Base-by-base conservation (phyloP, 108 stramenopile species). In the Nannochloropsis salina region DNA sequence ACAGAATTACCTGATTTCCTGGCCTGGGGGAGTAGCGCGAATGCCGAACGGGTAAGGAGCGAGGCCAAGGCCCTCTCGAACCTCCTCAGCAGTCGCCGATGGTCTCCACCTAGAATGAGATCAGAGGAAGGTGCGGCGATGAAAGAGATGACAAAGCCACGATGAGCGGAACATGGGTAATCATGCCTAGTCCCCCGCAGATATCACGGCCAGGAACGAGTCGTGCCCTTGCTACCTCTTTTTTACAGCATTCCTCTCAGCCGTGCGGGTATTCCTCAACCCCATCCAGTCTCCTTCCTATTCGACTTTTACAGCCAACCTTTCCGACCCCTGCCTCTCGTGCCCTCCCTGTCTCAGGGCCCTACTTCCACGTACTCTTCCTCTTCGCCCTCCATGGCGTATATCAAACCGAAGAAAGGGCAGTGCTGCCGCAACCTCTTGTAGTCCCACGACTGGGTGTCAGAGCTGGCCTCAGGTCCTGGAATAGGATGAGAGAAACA, bases 31-130 rank as follows among this genome's bases (percentile, higher is more conserved):
- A n/a, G 61, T 74, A n/a, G 61, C 61, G 20, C 61, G 15, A n/a
- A 74, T 74, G 61, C 61, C 61, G n/a, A 74, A 74, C 20, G 61
- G 61, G n/a, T n/a, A 74, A n/a, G 61, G 61, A 74, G 61, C 61
- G 20, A 74, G 61, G 2, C 61, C 61, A 3, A 74, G 61, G 8
- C 61, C 61, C 20, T 74, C 61, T 74, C 61, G 61, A 74, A 74
- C 8, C 4, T 8, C 20, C 61, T 74, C 61, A 15, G 61, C 61
- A n/a, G 15, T n/a, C 6, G 61, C 61, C 3, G 61, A n/a, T 3
- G 61, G 61, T 2, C n/a, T n/a, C 61, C 61, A 74, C n/a, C 61
- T 74, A 74, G 61, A 51, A 51, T 12, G n/a, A n/a, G 61, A 74
- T 4, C 20, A n/a, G n/a, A n/a, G 8, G 61, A 3, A n/a, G 61